phyloP scores from a whole-genome alignment of 2,329 filamentous ascomycete species.

The Allantophomopsis lycopodina region DNA sequence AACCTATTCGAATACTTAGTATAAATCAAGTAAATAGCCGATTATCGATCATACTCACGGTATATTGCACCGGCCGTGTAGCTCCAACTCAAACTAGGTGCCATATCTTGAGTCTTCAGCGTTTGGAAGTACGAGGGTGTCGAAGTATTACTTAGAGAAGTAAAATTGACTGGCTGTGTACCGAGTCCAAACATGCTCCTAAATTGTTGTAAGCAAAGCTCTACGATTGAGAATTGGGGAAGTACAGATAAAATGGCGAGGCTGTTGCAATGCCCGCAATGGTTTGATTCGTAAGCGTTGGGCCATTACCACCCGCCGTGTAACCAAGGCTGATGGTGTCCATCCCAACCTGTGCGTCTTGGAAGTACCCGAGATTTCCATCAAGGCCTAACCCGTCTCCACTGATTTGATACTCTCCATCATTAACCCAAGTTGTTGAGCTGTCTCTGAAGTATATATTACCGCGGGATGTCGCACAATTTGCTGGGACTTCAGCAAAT shows the following conservation, averaged over 20 bases:
- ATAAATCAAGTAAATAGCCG: background rate
- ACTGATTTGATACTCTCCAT: conserved; percentile 21
- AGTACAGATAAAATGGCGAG: conserved; percentile 23
- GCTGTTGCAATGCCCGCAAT: conserved; percentile 18
- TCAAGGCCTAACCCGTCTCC: conserved; percentile 22
- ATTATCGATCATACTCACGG: conserved; percentile 11
- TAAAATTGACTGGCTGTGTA: conserved; percentile 23
- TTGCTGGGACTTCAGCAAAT: conserved; percentile 17
- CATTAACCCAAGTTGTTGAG: conserved; percentile 21
- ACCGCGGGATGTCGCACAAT: conserved; percentile 22
- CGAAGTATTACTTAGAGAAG: conserved; percentile 21
- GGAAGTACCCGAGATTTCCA: conserved; percentile 22
- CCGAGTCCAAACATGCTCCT: conserved; percentile 24
- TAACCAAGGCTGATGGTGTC: conserved; percentile 9
- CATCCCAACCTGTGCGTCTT: conserved; percentile 10
- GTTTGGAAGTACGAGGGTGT: conserved; percentile 21
- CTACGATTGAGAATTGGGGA: background rate
- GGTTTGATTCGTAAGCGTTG: conserved; percentile 8
- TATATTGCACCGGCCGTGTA: conserved; percentile 27
- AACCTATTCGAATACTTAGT: conserved; percentile 3
- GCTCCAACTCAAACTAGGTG: conserved; percentile 27
- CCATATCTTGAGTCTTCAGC: conserved; percentile 21
- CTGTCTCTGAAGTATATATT: conserved; percentile 19
- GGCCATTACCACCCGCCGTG: conserved; percentile 8
- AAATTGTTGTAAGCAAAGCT: conserved; percentile 8